Evolutionary conservation across 2,329 filamentous ascomycete species (phyloP).

Genomic region (Fusarium verticillioides): DNA sequence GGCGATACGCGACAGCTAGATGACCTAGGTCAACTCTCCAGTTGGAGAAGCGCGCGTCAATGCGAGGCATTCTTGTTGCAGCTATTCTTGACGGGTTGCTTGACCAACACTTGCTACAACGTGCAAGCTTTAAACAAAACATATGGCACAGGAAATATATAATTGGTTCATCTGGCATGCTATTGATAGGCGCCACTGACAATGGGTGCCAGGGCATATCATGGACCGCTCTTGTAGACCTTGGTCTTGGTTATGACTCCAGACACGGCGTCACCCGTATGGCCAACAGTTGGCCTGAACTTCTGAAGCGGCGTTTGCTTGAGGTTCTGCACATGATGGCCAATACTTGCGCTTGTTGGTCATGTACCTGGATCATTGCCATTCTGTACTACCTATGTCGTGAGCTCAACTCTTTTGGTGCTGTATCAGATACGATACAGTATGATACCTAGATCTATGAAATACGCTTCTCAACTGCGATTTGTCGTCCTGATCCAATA

Average conservation of each 20-base stretch:
- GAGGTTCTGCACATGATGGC: neutral
- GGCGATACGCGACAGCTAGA: constrained; percentile 8
- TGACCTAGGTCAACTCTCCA: neutral
- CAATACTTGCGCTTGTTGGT: neutral
- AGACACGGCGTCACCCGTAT: neutral
- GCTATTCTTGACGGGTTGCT: neutral
- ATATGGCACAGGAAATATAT: neutral
- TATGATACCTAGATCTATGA: neutral
- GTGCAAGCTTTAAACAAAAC: neutral
- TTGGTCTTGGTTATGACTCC: neutral
- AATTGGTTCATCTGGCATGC: constrained; percentile 5
- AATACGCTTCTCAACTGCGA: neutral
- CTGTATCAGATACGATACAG: neutral
- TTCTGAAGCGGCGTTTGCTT: constrained; percentile 7
- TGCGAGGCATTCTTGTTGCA: constrained; percentile 33
- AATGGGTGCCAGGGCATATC: neutral
- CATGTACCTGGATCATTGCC: neutral
- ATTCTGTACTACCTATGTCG: neutral
- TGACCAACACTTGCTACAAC: neutral
- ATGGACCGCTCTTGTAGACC: neutral
- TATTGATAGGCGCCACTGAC: constrained; percentile 1
- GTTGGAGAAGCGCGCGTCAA: constrained; percentile 37
- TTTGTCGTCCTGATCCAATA: neutral
- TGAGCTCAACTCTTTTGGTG: neutral
- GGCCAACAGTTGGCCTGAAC: neutral